phyloP scores from a whole-genome alignment of 73 alveolate species.

The Paramecium caudatum region DNA sequence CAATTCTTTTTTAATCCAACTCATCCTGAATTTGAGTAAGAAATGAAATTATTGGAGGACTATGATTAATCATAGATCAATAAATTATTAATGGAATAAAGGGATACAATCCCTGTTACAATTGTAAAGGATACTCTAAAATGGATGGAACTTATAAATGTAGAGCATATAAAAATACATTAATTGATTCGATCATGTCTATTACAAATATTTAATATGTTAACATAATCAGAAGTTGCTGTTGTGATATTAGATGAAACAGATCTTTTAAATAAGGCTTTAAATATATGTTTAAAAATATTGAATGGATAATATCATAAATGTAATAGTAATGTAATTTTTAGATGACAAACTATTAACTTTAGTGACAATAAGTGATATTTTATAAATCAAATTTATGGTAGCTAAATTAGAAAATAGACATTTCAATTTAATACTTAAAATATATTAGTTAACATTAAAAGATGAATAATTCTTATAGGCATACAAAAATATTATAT shows the following conservation, averaged over 20 bases:
- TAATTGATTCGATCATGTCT: background rate
- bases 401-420: background rate
- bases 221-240: slow-evolving; percentile 38
- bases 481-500: background rate
- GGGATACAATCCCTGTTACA: background rate
- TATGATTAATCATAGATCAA: slow-evolving; percentile 42
- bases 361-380: background rate
- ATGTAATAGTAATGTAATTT: background rate
- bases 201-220: background rate
- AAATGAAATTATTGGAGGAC: slow-evolving; percentile 33
- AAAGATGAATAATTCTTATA: background rate
- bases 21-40: slow-evolving; percentile 56
- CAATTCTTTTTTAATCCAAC: background rate
- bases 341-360: slow-evolving; percentile 35
- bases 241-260: slow-evolving; percentile 3
- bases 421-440: background rate
- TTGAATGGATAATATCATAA: background rate
- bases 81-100: background rate
- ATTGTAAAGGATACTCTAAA: background rate
- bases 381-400: background rate
- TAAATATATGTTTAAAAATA: background rate
- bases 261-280: background rate
- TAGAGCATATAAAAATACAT: background rate
- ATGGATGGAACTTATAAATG: slow-evolving; percentile 44
- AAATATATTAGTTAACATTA: background rate